phyloP scores from a whole-genome alignment of 129 eudicot genomes.

The Sambucus nigra region DNA sequence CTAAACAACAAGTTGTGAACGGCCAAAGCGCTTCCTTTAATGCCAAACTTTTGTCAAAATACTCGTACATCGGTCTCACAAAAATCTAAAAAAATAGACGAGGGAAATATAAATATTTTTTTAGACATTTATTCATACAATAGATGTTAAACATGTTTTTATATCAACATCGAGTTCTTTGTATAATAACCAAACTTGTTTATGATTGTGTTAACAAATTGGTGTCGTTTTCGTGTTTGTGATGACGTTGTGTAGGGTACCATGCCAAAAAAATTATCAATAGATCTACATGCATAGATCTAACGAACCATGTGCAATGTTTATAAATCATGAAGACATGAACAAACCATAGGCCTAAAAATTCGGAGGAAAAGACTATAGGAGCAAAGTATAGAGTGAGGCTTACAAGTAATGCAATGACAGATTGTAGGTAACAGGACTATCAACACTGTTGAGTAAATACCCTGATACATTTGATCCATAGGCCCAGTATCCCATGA shows the following conservation, averaged over 20 bases:
- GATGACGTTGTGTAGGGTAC: no score
- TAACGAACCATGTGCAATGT: no score
- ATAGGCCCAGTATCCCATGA: conserved; percentile 92
- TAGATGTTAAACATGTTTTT: no score
- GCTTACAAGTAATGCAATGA: conserved; percentile 72
- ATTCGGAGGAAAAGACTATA: not conserved
- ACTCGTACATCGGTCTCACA: conserved; percentile 96
- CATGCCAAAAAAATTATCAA: no score
- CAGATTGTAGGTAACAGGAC: conserved; percentile 68
- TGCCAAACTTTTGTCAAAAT: conserved; percentile 54
- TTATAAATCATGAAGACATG: no score
- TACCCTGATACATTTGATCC: conserved; percentile 56
- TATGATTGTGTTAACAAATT: no score
- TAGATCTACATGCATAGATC: no score
- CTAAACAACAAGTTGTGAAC: conserved; percentile 48
- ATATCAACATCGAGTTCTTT: no score
- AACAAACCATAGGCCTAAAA: no score
- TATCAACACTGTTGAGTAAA: conserved; percentile 56
- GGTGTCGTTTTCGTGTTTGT: no score
- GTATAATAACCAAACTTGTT: no score
- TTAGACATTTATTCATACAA: no score
- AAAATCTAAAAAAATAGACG: conserved; percentile 50
- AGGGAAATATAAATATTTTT: not conserved
- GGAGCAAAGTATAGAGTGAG: conserved; percentile 3
- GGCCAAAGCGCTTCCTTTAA: conserved; percentile 58